These are phyloP conservation scores for Porodaedalea pini DNA, from an alignment of 1,284 basidiomycete genomes.

Conservation along the genomic window DNA sequence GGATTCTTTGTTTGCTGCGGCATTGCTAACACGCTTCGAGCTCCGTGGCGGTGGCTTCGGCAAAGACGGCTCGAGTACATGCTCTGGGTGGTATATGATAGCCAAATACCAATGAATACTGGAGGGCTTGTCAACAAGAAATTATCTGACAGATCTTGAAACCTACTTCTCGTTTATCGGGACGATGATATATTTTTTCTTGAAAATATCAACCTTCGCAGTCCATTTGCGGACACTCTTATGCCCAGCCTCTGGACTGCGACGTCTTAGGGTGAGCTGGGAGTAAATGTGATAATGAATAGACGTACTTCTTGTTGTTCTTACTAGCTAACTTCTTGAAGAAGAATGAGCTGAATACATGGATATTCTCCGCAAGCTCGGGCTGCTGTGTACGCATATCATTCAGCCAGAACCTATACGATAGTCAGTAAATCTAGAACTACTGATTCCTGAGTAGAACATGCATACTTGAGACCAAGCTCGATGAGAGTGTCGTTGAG, in stretches of 20 bases:
- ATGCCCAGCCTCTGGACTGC: slow-evolving; percentile 67
- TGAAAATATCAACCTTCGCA: slow-evolving; percentile 79
- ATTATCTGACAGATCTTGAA: slow-evolving; percentile 5
- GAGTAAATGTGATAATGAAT: not conserved
- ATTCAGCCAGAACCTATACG: slow-evolving; percentile 61
- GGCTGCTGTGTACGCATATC: slow-evolving; percentile 53
- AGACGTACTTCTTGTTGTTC: slow-evolving; percentile 63
- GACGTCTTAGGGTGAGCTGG: slow-evolving; percentile 10
- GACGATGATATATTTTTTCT: slow-evolving; percentile 88
- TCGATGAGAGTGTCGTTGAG: slow-evolving; percentile 96
- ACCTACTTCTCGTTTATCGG: slow-evolving; percentile 95
- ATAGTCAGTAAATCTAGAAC: slow-evolving; percentile 10
- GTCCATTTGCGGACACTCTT: slow-evolving; percentile 94
- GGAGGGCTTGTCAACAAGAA: slow-evolving; percentile 6
- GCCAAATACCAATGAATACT: slow-evolving; percentile 98
- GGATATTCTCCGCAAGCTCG: slow-evolving; percentile 66
- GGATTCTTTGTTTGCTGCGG: not conserved
- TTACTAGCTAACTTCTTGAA: slow-evolving; percentile 75
- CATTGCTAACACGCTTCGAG: slow-evolving; percentile 7
- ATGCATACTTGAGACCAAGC: slow-evolving; percentile 83
- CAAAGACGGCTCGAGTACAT: slow-evolving; percentile 48
- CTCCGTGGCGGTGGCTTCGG: slow-evolving; percentile 22
- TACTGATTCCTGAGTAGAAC: not conserved
- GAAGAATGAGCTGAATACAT: slow-evolving; percentile 97
- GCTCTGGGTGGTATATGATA: slow-evolving; percentile 83